Evolutionary conservation across 768 basidiomycete genomes (phyloP), one percentile per base, ranked within the genome.

Genomic region (Lactifluus hygrophoroides): DNA sequence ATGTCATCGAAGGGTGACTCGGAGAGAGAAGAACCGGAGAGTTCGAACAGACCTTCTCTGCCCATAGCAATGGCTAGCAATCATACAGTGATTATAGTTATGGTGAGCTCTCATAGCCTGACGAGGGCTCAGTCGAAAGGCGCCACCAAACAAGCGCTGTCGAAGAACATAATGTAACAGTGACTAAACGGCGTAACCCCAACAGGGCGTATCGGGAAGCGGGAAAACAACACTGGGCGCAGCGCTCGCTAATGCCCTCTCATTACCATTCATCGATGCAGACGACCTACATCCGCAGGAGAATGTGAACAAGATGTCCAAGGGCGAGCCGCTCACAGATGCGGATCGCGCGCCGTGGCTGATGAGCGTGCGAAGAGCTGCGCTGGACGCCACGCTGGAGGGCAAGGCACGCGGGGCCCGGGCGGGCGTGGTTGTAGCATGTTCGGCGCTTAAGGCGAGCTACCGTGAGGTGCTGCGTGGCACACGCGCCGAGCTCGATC

Each of bases 321-420:
- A 73, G 1, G 92, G 92, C 0, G 71, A 75, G 23, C 86, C 93
- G 5, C 74, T 98, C 63, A 84, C 76, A 2, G 94, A 96, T 66
- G 78, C 73, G 3, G 94, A 96, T 68, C 84, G 93, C 19, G 76
- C 80, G 63, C 92, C 94, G 0, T 97, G 95, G 94, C 78, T 98
- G 4, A 78, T 77, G 55, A 70, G 77, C 46, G 84, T 96, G 51
- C 82, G 92, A 52, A 69, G 68, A 5, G 84, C 80, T 0, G 93
- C 86, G 2, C 80, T 83, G 49, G 68, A 68, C 3, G 84, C 80
- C 1, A 90, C 80, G 1, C 90, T 84, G 1, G 82, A 83, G 68
- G 16, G 14, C 38, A 46, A 48, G 13, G 49, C 30, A 23, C 28
- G 25, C 19, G 44, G 34, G 25, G 44, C 47, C 50, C 45, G 13